A percentile compares a stretch with the other conserved stretches of the same genome.
Evolutionary conservation across 371 early-diverging fungal genomes (phyloP).

Genomic region (Chytridium lagenaria): DNA sequence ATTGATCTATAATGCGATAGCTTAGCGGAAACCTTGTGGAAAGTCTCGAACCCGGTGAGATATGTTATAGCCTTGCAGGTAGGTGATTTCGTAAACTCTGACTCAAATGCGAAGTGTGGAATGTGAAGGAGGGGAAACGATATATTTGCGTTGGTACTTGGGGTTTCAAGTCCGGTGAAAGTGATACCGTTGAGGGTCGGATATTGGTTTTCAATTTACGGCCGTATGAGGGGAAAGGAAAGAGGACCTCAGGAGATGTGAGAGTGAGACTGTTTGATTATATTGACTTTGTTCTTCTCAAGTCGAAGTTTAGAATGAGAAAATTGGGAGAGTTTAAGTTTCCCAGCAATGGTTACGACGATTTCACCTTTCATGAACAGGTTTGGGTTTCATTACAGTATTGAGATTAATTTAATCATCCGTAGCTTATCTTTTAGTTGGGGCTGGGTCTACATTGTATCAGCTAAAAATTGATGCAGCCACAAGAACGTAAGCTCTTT

Average conservation of each 20-base stretch:
- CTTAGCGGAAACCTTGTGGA: conserved; percentile 31
- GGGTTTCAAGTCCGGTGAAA: conserved; percentile 12
- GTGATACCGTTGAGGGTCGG: conserved; percentile 25
- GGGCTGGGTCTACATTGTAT: conserved; percentile 36
- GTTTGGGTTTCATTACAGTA: not conserved
- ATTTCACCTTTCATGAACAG: conserved; percentile 42
- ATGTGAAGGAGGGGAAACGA: conserved; percentile 47
- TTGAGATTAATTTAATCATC: not conserved
- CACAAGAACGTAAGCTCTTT: conserved; percentile 39
- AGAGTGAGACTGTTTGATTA: not conserved
- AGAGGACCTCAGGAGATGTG: not conserved
- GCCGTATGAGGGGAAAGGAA: conserved; percentile 5
- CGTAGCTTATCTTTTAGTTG: conserved; percentile 46
- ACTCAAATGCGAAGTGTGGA: conserved; percentile 32
- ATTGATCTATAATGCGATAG: conserved; percentile 11
- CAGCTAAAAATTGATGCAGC: conserved; percentile 51
- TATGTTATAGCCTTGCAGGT: conserved; percentile 35
- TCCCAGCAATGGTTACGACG: conserved; percentile 35
- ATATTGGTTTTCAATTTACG: conserved; percentile 48
- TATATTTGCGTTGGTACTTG: conserved; percentile 50
- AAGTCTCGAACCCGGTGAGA: conserved; percentile 25
- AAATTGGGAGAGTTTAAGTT: conserved; percentile 42
- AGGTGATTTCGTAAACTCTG: not conserved
- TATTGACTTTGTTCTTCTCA: not conserved
- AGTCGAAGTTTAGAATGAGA: conserved; percentile 32